These are phyloP conservation scores for Suhomyces sp. DNA, from an alignment of 805 yeast genomes.

Conservation along the genomic window DNA sequence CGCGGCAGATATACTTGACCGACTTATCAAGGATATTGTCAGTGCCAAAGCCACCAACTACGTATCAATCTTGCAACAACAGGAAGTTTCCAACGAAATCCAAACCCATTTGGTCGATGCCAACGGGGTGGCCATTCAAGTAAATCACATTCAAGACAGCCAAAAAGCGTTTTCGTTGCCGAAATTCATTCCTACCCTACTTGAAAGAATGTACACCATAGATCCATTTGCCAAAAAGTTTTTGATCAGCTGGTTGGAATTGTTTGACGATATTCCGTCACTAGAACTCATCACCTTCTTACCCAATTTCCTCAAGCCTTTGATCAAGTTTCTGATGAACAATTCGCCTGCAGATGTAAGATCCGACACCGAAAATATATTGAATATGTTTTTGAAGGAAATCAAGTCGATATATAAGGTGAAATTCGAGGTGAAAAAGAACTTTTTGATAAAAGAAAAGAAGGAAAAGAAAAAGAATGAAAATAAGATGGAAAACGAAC, in stretches of 20 bases:
- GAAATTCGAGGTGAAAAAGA: conserved; percentile 46
- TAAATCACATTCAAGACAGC: conserved; percentile 56
- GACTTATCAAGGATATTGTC: conserved; percentile 89
- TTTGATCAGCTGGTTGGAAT: conserved; percentile 87
- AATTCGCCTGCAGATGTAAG: conserved; percentile 86
- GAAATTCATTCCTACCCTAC: conserved; percentile 84
- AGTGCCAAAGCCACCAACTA: conserved; percentile 91
- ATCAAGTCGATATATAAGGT: conserved; percentile 73
- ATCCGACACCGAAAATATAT: conserved; percentile 74
- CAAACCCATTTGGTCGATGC: conserved; percentile 47
- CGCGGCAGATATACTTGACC: conserved; percentile 90
- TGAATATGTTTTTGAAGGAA: conserved; percentile 75
- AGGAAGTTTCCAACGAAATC: conserved; percentile 32
- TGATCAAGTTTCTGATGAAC: conserved; percentile 68
- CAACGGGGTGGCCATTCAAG: conserved; percentile 58
- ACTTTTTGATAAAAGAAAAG: conserved; percentile 17
- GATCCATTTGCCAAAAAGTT: conserved; percentile 93
- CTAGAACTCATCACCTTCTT: conserved; percentile 81
- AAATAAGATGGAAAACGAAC: background rate
- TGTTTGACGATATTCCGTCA: conserved; percentile 91
- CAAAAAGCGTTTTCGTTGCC: conserved; percentile 76
- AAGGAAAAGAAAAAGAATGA: conserved; percentile 2
- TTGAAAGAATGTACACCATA: conserved; percentile 86
- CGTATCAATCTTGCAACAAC: conserved; percentile 64
- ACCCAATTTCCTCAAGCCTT: conserved; percentile 85